A percentile compares a stretch with the other conserved stretches of the same genome.
phyloP scores from a whole-genome alignment of 257 asterid species.

The Solanum pimpinellifolium region DNA sequence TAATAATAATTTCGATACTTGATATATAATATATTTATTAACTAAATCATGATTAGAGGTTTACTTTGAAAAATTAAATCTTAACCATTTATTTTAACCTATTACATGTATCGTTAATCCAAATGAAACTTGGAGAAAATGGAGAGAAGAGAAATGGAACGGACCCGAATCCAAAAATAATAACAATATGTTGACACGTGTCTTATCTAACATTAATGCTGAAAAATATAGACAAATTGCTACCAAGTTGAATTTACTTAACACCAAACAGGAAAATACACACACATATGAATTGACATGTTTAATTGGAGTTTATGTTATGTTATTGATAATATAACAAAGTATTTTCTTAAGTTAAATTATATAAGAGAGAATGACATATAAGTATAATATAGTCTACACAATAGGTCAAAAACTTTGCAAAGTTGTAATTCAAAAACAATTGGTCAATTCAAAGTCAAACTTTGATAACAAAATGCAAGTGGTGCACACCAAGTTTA shows the following conservation, averaged over 20 bases:
- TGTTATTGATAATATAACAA: neutral
- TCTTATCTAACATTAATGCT: neutral
- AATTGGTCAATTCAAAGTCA: neutral
- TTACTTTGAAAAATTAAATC: too few species aligned
- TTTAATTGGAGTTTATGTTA: neutral
- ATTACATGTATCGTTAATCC: too few species aligned
- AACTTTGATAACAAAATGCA: neutral
- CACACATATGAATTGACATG: neutral
- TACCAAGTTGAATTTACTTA: neutral
- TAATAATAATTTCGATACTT: too few species aligned
- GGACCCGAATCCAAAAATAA: neutral
- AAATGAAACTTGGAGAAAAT: too few species aligned
- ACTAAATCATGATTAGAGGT: too few species aligned
- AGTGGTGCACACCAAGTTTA: neutral
- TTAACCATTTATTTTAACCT: too few species aligned
- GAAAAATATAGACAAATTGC: neutral
- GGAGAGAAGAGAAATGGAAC: too few species aligned
- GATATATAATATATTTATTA: too few species aligned
- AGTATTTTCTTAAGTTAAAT: neutral
- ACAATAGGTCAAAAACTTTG: neutral
- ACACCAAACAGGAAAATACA: neutral
- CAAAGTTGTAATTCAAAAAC: neutral
- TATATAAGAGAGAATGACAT: neutral
- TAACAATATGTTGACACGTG: neutral
- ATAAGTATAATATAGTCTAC: neutral